Evolutionary conservation across 2,329 filamentous ascomycete species (phyloP), one percentile per base, ranked within the genome.

Genomic region (Alternaria triticimaculans): DNA sequence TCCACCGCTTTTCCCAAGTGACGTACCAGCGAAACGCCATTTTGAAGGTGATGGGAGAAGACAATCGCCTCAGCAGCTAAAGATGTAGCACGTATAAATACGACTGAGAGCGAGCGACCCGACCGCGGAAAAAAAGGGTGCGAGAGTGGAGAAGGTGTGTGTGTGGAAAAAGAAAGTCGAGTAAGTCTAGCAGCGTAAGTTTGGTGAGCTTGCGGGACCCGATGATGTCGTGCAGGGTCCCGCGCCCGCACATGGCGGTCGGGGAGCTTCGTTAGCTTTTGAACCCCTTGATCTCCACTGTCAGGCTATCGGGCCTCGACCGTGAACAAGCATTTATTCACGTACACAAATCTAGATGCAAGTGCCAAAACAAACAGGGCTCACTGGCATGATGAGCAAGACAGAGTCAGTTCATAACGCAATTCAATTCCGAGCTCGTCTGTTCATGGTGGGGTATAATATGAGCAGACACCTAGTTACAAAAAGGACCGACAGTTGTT

Each of bases 391-490:
- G 14, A n/a, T n/a, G 14, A 9, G 15, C 11, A 20, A 43, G 45
- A 41, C 37, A 41, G 8, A 41, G 15, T 41, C 37, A 21, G 21
- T 49, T 61, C 53, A 62, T 56, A 55, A 62, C 44, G 55, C 28
- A 25, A 63, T 64, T 65, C 59, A 58, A 66, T 65, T 64, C 62
- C 63, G 60, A 65, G 60, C 69, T 59, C 58, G 66, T 60, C 56
- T 67, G 61, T 60, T 64, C 60, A 61, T 66, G 61, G 66, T 67
- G 63, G 59, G 71, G 71, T 72, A 73, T 73, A 71, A 60, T 62
- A 62, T 64, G 61, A 63, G 21, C 58, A 62, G 53, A 64, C 62
- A 54, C 44, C 43, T 62, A 54, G 58, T 56, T 64, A 61, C 62
- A 62, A 58, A 65, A 61, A 60, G 55, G 64, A 67, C 55, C 44